Evolutionary conservation across 148 eudicot species (phyloP).

Genomic region (Rhododendron vialii): DNA sequence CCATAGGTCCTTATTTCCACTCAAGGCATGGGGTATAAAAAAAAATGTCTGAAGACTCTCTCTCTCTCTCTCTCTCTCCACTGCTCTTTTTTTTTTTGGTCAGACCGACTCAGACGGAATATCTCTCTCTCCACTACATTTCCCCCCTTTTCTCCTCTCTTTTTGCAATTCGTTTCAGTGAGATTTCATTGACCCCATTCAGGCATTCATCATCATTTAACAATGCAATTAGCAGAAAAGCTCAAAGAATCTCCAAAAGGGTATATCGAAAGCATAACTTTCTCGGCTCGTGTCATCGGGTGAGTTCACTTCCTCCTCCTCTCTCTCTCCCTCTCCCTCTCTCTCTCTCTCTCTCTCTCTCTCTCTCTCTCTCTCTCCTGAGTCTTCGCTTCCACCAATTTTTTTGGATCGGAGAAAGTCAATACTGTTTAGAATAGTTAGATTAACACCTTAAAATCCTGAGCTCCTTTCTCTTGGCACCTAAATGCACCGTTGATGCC

Average conservation of each 20-base stretch:
- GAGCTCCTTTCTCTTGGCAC: too few relatives aligned
- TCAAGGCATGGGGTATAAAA: neutral
- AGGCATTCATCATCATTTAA: neutral
- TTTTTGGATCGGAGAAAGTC: neutral
- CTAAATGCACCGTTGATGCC: too few relatives aligned
- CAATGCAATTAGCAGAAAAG: neutral
- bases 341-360: too few relatives aligned
- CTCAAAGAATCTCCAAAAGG: neutral
- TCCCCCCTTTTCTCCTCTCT: neutral
- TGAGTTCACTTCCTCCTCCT: neutral
- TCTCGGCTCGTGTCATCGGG: neutral
- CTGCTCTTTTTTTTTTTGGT: too few relatives aligned
- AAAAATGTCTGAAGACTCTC: neutral
- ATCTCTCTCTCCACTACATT: neutral
- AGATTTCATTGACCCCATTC: constrained; percentile 7
- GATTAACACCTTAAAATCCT: neutral
- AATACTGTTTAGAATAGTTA: neutral
- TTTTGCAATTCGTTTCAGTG: neutral
- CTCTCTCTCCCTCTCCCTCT: too few relatives aligned
- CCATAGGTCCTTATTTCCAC: neutral
- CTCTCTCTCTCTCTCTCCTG: too few relatives aligned
- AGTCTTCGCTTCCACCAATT: neutral
- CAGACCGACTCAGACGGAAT: too few relatives aligned
- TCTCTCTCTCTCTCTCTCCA: neutral
- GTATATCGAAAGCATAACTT: neutral